A percentile compares a stretch with the other conserved stretches of the same genome.
Evolutionary conservation across 306 rosid species (phyloP).

Genomic region (Cicer chorassanicum): DNA sequence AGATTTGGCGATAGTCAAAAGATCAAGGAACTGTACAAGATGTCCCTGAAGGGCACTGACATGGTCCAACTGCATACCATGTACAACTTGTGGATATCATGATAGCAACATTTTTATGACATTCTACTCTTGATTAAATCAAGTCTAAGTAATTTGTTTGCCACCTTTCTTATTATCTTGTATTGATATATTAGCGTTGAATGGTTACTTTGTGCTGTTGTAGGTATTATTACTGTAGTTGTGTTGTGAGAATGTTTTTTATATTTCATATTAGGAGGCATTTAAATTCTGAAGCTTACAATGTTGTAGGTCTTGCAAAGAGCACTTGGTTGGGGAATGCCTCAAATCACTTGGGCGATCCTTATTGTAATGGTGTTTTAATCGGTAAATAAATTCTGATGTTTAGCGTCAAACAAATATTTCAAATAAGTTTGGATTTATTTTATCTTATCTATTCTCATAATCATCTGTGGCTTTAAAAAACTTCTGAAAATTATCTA

Average conservation of each 20-base stretch:
- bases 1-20: conserved; percentile 68
- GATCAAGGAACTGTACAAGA: conserved; percentile 84
- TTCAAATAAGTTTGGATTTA: too few relatives aligned
- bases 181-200: neutral
- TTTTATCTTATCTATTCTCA: too few relatives aligned
- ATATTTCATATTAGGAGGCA: neutral
- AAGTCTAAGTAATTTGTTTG: conserved; percentile 8
- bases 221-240: neutral
- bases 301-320: conserved; percentile 2
- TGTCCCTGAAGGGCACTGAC: conserved; percentile 65
- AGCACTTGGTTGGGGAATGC: neutral
- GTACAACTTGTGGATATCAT: conserved; percentile 62
- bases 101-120: conserved; percentile 28
- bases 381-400: too few relatives aligned
- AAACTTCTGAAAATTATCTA: too few relatives aligned
- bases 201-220: neutral
- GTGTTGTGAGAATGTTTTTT: too few relatives aligned
- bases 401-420: too few relatives aligned
- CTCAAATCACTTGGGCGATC: neutral
- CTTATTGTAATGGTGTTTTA: neutral
- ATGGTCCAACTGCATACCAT: conserved; percentile 66
- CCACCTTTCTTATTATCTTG: conserved; percentile 24
- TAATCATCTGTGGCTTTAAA: too few relatives aligned
- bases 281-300: neutral
- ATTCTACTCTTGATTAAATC: conserved; percentile 1